phyloP scores from a whole-genome alignment of 2,329 filamentous ascomycete species.

The Clathrospora elynae region DNA sequence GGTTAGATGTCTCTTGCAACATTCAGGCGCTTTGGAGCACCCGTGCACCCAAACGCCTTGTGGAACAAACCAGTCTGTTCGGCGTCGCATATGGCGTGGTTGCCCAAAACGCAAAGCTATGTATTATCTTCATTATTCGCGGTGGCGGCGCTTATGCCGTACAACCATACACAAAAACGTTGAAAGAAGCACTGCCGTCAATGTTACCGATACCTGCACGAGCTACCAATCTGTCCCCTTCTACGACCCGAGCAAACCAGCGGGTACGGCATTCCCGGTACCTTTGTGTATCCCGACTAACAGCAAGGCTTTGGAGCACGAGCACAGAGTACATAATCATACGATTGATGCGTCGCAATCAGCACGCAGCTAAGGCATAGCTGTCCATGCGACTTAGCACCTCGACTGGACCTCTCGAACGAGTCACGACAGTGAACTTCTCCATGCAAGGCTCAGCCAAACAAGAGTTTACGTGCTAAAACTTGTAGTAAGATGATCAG shows the following conservation, averaged over 20 bases:
- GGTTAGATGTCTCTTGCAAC: too few species aligned
- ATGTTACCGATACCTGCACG: constrained; percentile 4
- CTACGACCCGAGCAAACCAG: constrained; percentile 1
- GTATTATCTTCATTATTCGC: too few species aligned
- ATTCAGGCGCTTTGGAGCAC: too few species aligned
- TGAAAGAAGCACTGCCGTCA: constrained; percentile 4
- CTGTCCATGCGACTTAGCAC: too few species aligned
- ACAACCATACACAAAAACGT: constrained; percentile 3
- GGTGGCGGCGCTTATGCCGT: constrained; percentile 4
- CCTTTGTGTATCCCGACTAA: constrained; percentile 1
- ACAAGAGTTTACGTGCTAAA: neutral
- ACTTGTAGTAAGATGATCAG: neutral
- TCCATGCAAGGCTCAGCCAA: neutral
- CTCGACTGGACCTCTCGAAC: neutral
- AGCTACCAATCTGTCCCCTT: constrained; percentile 3
- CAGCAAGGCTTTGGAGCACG: constrained; percentile 11
- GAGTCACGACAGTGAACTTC: neutral
- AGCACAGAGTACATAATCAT: constrained; percentile 1
- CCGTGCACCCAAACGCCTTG: too few species aligned
- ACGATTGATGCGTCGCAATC: constrained; percentile 1
- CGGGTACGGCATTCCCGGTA: constrained; percentile 5
- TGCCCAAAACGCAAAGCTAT: too few species aligned
- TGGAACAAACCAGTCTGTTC: too few species aligned
- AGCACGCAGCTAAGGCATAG: constrained; percentile 3
- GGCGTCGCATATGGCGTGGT: too few species aligned